These are phyloP conservation scores for Penicillium griseofulvum DNA, from an alignment of 2,329 filamentous ascomycete species.

Conservation along the genomic window DNA sequence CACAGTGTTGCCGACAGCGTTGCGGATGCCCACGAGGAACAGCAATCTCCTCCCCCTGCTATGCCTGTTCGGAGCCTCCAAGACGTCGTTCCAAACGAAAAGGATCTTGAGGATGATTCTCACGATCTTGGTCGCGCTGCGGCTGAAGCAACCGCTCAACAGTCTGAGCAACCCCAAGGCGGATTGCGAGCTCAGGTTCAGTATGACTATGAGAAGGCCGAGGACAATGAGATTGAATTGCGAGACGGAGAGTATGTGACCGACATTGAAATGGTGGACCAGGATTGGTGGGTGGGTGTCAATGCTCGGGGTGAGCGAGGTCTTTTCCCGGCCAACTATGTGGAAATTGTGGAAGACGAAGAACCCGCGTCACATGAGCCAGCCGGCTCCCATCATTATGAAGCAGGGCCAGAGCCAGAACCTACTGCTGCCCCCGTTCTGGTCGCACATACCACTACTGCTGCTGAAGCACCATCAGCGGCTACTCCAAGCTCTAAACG, in stretches of 20 bases:
- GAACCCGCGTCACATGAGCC: constrained; percentile 29
- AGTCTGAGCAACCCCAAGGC: constrained; percentile 32
- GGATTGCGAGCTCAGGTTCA: constrained; percentile 74
- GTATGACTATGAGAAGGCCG: constrained; percentile 96
- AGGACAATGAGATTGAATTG: constrained; percentile 94
- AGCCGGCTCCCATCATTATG: constrained; percentile 21
- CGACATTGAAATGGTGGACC: constrained; percentile 95
- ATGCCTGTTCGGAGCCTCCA: constrained; percentile 65
- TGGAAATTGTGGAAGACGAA: constrained; percentile 73
- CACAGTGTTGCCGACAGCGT: constrained; percentile 54
- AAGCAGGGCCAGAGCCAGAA: constrained; percentile 31
- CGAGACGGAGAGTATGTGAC: constrained; percentile 83
- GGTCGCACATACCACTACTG: constrained; percentile 29
- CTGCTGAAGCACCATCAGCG: constrained; percentile 40
- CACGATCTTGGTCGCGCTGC: constrained; percentile 62
- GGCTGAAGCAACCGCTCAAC: constrained; percentile 52
- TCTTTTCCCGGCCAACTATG: constrained; percentile 96
- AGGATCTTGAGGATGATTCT: constrained; percentile 61
- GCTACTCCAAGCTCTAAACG: constrained; percentile 40
- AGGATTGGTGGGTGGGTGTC: constrained; percentile 98
- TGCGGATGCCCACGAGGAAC: constrained; percentile 44
- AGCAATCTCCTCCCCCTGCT: constrained; percentile 38
- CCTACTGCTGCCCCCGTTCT: constrained; percentile 37
- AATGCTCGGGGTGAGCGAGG: constrained; percentile 81
- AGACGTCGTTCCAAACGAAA: constrained; percentile 61